Evolutionary conservation across 805 yeast species (phyloP).

Genomic region (Cyberlindnera euphorbiae): DNA sequence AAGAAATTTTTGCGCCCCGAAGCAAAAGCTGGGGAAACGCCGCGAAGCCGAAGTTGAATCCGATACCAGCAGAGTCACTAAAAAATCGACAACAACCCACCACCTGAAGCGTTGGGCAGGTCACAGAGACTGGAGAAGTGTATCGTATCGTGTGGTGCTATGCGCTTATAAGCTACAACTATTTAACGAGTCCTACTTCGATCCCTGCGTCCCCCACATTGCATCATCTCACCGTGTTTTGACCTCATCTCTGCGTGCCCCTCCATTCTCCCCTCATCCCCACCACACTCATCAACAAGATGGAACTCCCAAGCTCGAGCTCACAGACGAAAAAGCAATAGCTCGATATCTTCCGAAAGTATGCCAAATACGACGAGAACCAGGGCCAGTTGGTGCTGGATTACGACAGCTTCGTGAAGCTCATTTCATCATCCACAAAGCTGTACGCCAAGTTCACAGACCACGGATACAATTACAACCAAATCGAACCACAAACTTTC

Average conservation of each 20-base stretch:
- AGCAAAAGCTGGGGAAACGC: constrained; percentile 6
- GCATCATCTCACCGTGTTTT: too few relatives aligned
- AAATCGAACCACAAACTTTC: constrained; percentile 52
- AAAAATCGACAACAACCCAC: too few relatives aligned
- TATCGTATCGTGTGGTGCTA: too few relatives aligned
- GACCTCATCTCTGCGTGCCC: too few relatives aligned
- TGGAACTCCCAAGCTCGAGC: constrained; percentile 34
- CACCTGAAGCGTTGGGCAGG: too few relatives aligned
- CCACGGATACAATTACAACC: constrained; percentile 39
- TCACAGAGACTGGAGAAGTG: too few relatives aligned
- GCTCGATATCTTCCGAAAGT: constrained; percentile 39
- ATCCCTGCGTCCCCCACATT: too few relatives aligned
- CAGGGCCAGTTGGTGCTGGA: constrained; percentile 29
- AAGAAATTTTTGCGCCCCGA: too few relatives aligned
- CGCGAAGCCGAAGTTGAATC: constrained; percentile 4
- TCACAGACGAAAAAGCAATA: constrained; percentile 36
- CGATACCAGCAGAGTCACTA: not conserved
- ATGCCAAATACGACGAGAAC: constrained; percentile 33
- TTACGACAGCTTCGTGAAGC: constrained; percentile 32
- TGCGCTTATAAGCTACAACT: too few relatives aligned
- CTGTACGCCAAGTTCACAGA: constrained; percentile 18
- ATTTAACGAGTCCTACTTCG: too few relatives aligned
- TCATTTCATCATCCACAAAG: constrained; percentile 28
- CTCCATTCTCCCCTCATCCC: too few relatives aligned
- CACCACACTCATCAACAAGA: constrained; percentile 10